Conservation (phyloP, 805 yeast genomes). For the Saccharomycopsis vini region DNA sequence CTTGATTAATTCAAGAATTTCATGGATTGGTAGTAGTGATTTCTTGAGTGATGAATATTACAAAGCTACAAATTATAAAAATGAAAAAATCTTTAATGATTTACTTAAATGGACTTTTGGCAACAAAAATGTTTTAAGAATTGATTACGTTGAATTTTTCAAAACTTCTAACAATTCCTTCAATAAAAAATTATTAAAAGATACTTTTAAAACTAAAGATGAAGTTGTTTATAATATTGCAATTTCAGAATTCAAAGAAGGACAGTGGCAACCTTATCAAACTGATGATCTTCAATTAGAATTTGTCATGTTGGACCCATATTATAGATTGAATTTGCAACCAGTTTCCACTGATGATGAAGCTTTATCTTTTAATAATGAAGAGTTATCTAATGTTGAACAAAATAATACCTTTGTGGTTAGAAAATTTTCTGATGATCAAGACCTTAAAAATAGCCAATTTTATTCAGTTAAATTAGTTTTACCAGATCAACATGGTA, state of each 20-base stretch:
- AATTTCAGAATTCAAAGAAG: constrained; percentile 38
- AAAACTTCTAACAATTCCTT: constrained; percentile 21
- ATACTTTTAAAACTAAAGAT: constrained; percentile 67
- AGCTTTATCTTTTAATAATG: constrained; percentile 12
- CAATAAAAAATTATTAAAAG: constrained; percentile 24
- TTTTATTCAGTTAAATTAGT: constrained; percentile 37
- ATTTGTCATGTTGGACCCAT: constrained; percentile 88
- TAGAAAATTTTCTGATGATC: background rate
- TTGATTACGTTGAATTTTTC: constrained; percentile 33
- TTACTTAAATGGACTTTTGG: constrained; percentile 68
- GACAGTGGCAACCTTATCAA: constrained; percentile 58
- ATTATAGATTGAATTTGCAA: constrained; percentile 65
- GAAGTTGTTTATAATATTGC: constrained; percentile 45
- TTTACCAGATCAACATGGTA: constrained; percentile 94
- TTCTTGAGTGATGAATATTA: constrained; percentile 37
- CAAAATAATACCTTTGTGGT: constrained; percentile 13
- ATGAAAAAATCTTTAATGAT: constrained; percentile 35
- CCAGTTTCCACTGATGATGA: constrained; percentile 27
- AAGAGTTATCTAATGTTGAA: background rate
- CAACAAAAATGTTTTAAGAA: constrained; percentile 52
- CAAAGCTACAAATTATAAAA: constrained; percentile 20
- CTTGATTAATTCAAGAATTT: constrained; percentile 63
- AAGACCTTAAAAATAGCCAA: constrained; percentile 1
- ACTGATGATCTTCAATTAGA: constrained; percentile 69
- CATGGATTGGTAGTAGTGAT: constrained; percentile 70